phyloP scores from a whole-genome alignment of 176 grass and related monocot genomes.

The Lolium perenne region DNA sequence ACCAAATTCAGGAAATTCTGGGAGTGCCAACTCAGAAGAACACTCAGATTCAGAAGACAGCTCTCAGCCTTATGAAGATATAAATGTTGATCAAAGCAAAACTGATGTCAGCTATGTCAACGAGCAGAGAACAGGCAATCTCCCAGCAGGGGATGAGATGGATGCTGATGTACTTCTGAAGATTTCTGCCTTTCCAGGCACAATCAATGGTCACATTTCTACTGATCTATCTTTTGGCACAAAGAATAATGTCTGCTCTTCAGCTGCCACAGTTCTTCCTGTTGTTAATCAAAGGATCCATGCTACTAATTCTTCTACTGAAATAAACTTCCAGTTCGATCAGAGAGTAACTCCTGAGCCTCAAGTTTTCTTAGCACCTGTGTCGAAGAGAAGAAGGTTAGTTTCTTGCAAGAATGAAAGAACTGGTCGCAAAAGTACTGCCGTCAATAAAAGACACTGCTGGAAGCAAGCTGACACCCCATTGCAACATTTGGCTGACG shows the following conservation, averaged over 20 bases:
- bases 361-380: slow-evolving; percentile 58
- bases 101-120: slow-evolving; percentile 34
- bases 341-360: slow-evolving; percentile 51
- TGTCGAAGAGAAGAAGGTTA: slow-evolving; percentile 68
- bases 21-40: slow-evolving; percentile 58
- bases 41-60: slow-evolving; percentile 55
- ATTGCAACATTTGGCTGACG: slow-evolving; percentile 41
- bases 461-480: slow-evolving; percentile 49
- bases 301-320: slow-evolving; percentile 48
- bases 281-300: slow-evolving; percentile 50
- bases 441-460: slow-evolving; percentile 42
- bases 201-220: slow-evolving; percentile 57
- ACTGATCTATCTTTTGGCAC: slow-evolving; percentile 41
- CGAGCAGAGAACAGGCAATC: slow-evolving; percentile 37
- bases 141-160: slow-evolving; percentile 35
- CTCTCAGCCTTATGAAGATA: slow-evolving; percentile 46
- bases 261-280: slow-evolving; percentile 42
- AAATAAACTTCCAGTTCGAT: slow-evolving; percentile 58
- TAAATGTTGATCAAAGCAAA: slow-evolving; percentile 34
- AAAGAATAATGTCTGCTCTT: slow-evolving; percentile 39
- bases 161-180: slow-evolving; percentile 46
- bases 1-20: slow-evolving; percentile 46
- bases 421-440: slow-evolving; percentile 40
- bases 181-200: slow-evolving; percentile 42
- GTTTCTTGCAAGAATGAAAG: slow-evolving; percentile 59